Conservation (phyloP, 1,139 yeast species). For the Groenewaldozyma auringiensis region DNA sequence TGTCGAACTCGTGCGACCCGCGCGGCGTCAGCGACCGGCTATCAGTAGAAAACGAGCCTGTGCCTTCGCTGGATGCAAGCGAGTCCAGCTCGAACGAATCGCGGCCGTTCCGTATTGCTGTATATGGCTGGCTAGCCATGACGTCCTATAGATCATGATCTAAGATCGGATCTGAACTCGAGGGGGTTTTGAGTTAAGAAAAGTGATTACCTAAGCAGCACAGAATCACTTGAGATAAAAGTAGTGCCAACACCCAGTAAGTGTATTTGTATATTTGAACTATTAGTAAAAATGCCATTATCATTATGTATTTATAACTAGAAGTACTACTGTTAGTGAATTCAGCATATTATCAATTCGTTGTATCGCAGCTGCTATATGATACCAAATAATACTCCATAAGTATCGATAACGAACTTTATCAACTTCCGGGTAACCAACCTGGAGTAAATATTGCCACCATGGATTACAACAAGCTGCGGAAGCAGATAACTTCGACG, state of each 20-base stretch:
- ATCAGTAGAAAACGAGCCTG: conserved; percentile 4
- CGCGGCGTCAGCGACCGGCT: neutral
- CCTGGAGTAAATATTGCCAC: no score
- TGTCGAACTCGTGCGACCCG: neutral
- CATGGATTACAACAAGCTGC: conserved; percentile 24
- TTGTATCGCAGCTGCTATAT: no score
- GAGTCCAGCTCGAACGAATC: conserved; percentile 33
- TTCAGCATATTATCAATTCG: no score
- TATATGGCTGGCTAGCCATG: conserved; percentile 5
- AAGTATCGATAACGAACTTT: neutral
- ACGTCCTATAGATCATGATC: neutral
- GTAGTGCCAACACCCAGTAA: no score
- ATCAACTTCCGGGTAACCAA: conserved; percentile 2
- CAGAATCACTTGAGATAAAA: no score
- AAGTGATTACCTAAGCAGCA: no score
- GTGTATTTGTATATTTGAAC: no score
- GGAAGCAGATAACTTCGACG: conserved; percentile 14
- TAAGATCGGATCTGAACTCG: no score
- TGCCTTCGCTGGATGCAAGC: conserved; percentile 27
- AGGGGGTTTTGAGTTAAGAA: no score
- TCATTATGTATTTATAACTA: no score
- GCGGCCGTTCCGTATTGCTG: neutral
- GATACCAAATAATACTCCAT: no score
- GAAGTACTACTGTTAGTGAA: neutral
- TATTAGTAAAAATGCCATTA: no score